phyloP scores from a whole-genome alignment of 1,284 basidiomycete genomes.

The Boletus sp. region DNA sequence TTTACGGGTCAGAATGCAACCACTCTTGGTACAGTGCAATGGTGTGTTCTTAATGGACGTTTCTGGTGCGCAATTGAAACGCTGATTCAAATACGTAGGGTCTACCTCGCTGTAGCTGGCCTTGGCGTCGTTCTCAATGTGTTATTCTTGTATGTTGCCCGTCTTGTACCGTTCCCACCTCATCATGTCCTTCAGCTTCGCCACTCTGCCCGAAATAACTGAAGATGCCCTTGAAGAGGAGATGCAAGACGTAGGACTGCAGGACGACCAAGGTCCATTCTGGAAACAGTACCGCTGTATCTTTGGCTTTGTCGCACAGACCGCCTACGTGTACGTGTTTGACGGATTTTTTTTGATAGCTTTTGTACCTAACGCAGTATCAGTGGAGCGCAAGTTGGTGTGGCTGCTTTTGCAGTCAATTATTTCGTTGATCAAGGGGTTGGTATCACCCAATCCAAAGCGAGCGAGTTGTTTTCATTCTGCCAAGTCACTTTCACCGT shows the following conservation, averaged over 20 bases:
- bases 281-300: constrained; percentile 70
- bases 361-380: not conserved
- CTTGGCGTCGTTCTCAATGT: constrained; percentile 62
- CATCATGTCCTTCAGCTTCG: constrained; percentile 44
- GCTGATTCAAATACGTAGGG: constrained; percentile 38
- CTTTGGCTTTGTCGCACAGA: constrained; percentile 72
- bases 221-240: constrained; percentile 60
- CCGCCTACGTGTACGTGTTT: constrained; percentile 53
- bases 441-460: constrained; percentile 49
- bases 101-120: constrained; percentile 74
- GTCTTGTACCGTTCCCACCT: not conserved
- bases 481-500: constrained; percentile 73
- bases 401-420: constrained; percentile 72
- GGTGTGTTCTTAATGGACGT: constrained; percentile 33
- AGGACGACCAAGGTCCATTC: constrained; percentile 52
- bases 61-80: not conserved
- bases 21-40: constrained; percentile 70
- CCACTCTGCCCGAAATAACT: constrained; percentile 71
- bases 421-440: constrained; percentile 62
- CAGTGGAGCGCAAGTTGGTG: constrained; percentile 70
- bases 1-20: constrained; percentile 61
- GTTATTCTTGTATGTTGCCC: constrained; percentile 54
- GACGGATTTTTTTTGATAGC: not conserved
- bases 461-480: constrained; percentile 66
- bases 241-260: constrained; percentile 42